Evolutionary conservation across 345 rosid genomes (phyloP), one percentile per base, ranked within the genome.

Genomic region (Hibiscus syriacus): DNA sequence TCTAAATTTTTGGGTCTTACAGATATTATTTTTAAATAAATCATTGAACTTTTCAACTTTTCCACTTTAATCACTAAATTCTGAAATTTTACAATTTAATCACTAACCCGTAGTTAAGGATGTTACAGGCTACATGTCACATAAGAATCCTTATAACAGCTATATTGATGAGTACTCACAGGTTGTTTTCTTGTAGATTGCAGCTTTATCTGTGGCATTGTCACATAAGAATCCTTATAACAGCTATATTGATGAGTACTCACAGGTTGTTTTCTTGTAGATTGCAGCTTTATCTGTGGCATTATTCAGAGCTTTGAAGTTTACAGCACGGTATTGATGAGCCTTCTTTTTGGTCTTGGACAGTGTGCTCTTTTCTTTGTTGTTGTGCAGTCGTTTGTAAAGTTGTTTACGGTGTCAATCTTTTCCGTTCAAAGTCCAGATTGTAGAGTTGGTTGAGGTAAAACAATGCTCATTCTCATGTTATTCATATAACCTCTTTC

Each of bases 271-370:
- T 72, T 59, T 77, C 72, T 73, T 77, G 77, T 91, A 94, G 99
- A 80, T 94, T 79, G 89, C 86, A 68, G 97, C 95, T 55, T 77
- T 94, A 72, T 78, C 91, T 53, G 99, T 94, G 81, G 96, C 97
- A 78, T 80, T 94, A 49, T 82, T 91, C 77, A 89, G 99, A 83
- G 97, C 95, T 72, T 76, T 94, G 82, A 85, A 80, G 61, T 80
- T 94, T 72, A 80, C 92, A 48, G 71, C 97, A 56, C 82, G 97
- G 99, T 94, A 92, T n/a, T 36, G 77, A 53, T 76, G 56, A 73
- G 17, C n/a, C 1, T 59, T 41, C 50, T 41, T 19, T 41, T 62
- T 39, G 32, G 9, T 62, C 30, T 62, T 7, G 29, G 25, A 8
- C 41, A n/a, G 30, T 12, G 17, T 61, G 50, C 29, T 22, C 43